Evolutionary conservation across 352 stramenopile genomes (phyloP).

Genomic region (Phytophthora niederhauseri): DNA sequence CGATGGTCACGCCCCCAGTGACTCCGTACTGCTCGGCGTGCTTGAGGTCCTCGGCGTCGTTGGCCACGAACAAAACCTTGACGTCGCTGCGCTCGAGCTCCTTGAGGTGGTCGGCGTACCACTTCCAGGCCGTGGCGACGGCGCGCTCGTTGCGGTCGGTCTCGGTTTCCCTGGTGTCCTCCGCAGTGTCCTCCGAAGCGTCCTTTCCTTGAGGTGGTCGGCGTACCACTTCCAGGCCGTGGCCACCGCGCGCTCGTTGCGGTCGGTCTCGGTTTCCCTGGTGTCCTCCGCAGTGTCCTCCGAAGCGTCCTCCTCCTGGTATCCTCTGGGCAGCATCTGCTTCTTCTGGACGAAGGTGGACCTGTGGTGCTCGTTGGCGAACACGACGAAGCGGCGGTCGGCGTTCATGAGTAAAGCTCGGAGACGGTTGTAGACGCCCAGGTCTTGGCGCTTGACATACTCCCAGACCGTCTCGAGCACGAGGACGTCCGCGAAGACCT

Average conservation of each 20-base stretch:
- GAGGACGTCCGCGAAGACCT: constrained; percentile 87
- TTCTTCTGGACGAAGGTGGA: constrained; percentile 76
- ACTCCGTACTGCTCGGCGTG: constrained; percentile 54
- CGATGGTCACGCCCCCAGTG: constrained; percentile 58
- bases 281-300: constrained; percentile 25
- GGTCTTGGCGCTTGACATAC: constrained; percentile 89
- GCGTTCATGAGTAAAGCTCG: constrained; percentile 85
- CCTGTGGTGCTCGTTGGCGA: constrained; percentile 94
- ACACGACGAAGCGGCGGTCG: constrained; percentile 91
- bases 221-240: constrained; percentile 83
- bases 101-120: constrained; percentile 71
- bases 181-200: constrained; percentile 31
- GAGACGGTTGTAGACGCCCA: constrained; percentile 90
- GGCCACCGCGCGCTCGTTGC: constrained; percentile 89
- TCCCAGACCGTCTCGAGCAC: constrained; percentile 92
- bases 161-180: constrained; percentile 45
- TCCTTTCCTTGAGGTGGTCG: constrained; percentile 57
- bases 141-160: constrained; percentile 89
- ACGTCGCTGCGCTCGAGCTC: constrained; percentile 56
- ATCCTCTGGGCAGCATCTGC: constrained; percentile 36
- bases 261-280: constrained; percentile 69
- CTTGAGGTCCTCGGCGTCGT: constrained; percentile 64
- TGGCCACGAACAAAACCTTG: constrained; percentile 66
- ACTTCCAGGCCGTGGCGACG: constrained; percentile 81
- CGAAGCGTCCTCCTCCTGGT: constrained; percentile 10